Base-by-base conservation (phyloP, 2,329 filamentous ascomycete genomes). In the Trichophyton benhamiae region DNA sequence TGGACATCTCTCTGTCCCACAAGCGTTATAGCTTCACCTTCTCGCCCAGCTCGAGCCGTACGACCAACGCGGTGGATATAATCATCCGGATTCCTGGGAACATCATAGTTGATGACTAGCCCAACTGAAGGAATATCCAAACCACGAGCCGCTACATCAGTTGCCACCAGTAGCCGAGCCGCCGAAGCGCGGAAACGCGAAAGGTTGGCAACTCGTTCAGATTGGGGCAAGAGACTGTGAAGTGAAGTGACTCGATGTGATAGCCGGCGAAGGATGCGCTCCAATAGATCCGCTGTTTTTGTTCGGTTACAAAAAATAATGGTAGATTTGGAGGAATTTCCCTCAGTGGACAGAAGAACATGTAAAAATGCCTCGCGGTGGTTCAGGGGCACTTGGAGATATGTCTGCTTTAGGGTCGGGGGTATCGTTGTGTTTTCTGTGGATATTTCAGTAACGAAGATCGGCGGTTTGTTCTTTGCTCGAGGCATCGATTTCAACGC, bases 251-350 rank as follows among this genome's bases (percentile, higher is more conserved):
- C 91, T 60, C 91, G 85, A 78, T 99, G 94, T 42, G 87, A 85
- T 15, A 99, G 85, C 6, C 91, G 80, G 36, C 91, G 87, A 11
- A 99, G 82, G 61, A 95, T 82, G 71, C 96, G 89, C 70, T 96
- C 91, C 3, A 99, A 81, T 63, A 94, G 85, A 67, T 92, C 89
- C 8, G 94, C 92, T 0, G 92, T 96, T 60, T 85, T 81, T 0
- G 91, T 95, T 57, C 90, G 85, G 76, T 99, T 99, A 79, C 88
- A 91, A 78, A 99, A 99, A 64, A 99, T 86, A 69, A 99, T 96
- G 69, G 87, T 82, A 0, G 87, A 87, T 75, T 89, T 92, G 46
- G 83, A 78, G 41, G 82, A 72, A 73, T 96, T 96, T 65, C 74
- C 79, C 33, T 87, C 84, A 0, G 92, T 97, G 22, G 85, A 82